Evolutionary conservation across 108 stramenopile genomes (phyloP).

Genomic region (Nitzschia sp.): DNA sequence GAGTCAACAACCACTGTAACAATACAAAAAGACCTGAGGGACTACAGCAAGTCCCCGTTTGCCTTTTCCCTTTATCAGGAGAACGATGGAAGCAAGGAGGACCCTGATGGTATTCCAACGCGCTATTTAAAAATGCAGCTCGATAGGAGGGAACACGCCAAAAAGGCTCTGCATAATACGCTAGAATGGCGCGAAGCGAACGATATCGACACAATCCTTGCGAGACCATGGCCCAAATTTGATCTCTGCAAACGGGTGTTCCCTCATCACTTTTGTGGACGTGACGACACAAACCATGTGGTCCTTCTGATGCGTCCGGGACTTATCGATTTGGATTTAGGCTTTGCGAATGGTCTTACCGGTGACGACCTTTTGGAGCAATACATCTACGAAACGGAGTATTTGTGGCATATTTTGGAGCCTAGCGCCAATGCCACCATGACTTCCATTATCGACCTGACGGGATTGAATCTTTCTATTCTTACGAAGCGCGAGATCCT

Average conservation of each 20-base stretch:
- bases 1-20: neutral
- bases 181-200: constrained; percentile 61
- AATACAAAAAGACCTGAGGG: neutral
- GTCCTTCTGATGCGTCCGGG: constrained; percentile 67
- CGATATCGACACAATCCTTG: constrained; percentile 58
- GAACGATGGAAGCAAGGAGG: constrained; percentile 60
- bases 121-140: constrained; percentile 75
- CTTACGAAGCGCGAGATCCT: constrained; percentile 59
- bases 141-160: constrained; percentile 55
- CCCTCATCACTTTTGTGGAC: constrained; percentile 67
- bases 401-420: constrained; percentile 80
- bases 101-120: constrained; percentile 72
- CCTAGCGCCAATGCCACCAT: constrained; percentile 59
- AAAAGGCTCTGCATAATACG: constrained; percentile 47
- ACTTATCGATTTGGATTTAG: constrained; percentile 48
- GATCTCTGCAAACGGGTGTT: constrained; percentile 64
- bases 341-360: constrained; percentile 48
- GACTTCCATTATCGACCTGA: constrained; percentile 79
- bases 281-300: constrained; percentile 59
- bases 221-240: constrained; percentile 66
- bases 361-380: constrained; percentile 68
- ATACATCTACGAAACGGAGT: constrained; percentile 77
- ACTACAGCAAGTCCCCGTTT: constrained; percentile 7
- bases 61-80: constrained; percentile 36
- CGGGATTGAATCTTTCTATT: constrained; percentile 51